These are phyloP conservation scores for Puccinia hordei DNA, from an alignment of 1,284 basidiomycete genomes.

Conservation along the genomic window DNA sequence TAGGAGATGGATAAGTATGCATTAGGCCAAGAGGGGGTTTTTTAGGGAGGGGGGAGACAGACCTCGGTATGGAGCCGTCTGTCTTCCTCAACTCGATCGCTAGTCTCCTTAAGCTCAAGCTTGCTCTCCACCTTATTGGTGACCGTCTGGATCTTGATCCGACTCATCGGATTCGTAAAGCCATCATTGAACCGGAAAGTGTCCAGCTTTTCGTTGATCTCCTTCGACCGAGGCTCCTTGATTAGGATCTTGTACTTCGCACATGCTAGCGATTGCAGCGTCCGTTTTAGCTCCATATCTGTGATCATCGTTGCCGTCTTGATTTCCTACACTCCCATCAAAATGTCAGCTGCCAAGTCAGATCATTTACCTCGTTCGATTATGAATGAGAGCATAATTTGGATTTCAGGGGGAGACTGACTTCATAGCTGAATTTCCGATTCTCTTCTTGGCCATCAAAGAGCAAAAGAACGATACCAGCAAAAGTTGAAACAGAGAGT, in stretches of 20 bases:
- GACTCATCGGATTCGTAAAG: constrained; percentile 78
- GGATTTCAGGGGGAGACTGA: constrained; percentile 57
- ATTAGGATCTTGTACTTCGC: constrained; percentile 92
- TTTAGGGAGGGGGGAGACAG: constrained; percentile 56
- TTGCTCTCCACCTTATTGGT: constrained; percentile 80
- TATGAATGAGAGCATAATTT: not conserved
- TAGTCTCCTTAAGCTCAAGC: constrained; percentile 87
- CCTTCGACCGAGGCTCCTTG: constrained; percentile 85
- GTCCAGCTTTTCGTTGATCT: constrained; percentile 71
- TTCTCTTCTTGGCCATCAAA: constrained; percentile 75
- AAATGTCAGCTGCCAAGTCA: not conserved
- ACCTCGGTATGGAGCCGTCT: constrained; percentile 87
- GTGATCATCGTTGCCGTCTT: constrained; percentile 70
- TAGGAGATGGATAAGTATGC: not conserved
- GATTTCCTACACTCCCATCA: constrained; percentile 61
- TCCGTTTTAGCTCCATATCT: constrained; percentile 79
- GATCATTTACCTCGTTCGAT: not conserved
- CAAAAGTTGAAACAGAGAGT: constrained; percentile 88
- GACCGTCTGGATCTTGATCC: constrained; percentile 92
- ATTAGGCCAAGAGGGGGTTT: too few species aligned
- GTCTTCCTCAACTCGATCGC: constrained; percentile 88
- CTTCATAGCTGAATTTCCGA: constrained; percentile 73
- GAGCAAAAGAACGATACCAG: constrained; percentile 80
- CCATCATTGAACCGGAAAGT: constrained; percentile 83
- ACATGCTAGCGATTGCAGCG: constrained; percentile 92